Conservation (phyloP, 768 basidiomycete species). For the Tylopilus felleus region DNA sequence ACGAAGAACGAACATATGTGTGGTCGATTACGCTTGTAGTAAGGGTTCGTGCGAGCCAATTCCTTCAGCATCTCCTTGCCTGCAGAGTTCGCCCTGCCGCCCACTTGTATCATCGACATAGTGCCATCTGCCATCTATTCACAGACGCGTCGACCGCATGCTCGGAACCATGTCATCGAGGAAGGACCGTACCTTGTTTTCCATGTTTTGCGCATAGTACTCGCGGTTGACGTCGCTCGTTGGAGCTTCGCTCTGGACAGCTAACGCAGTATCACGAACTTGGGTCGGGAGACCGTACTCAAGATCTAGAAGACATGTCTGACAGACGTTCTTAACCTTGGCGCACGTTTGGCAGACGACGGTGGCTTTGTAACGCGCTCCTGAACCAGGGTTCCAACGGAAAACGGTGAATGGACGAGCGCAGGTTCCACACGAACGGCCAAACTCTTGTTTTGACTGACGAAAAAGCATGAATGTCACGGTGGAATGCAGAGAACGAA, state of each 20-base stretch:
- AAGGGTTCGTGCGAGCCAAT: constrained; percentile 91
- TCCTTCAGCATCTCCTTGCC: constrained; percentile 98
- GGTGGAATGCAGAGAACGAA: background rate
- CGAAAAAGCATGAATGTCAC: constrained; percentile 32
- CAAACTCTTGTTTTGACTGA: constrained; percentile 98
- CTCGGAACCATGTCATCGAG: background rate
- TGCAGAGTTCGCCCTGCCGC: constrained; percentile 64
- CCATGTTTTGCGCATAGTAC: constrained; percentile 92
- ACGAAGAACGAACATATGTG: constrained; percentile 93
- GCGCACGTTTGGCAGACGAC: constrained; percentile 97
- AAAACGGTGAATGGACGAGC: constrained; percentile 96
- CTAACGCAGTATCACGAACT: constrained; percentile 93
- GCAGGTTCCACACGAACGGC: constrained; percentile 94
- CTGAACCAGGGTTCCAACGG: constrained; percentile 95
- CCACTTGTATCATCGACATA: constrained; percentile 55
- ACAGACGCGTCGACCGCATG: background rate
- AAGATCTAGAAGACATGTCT: constrained; percentile 94
- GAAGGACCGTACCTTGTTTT: constrained; percentile 54
- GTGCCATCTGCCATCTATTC: constrained; percentile 62
- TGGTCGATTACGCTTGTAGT: constrained; percentile 95
- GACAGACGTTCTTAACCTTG: constrained; percentile 95
- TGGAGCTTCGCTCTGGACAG: constrained; percentile 80
- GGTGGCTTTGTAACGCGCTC: constrained; percentile 93
- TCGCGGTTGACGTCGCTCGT: constrained; percentile 97
- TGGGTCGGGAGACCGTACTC: constrained; percentile 96